Evolutionary conservation across 2,329 filamentous ascomycete species (phyloP), one percentile per base, ranked within the genome.

Genomic region (Colletotrichum sansevieriae): DNA sequence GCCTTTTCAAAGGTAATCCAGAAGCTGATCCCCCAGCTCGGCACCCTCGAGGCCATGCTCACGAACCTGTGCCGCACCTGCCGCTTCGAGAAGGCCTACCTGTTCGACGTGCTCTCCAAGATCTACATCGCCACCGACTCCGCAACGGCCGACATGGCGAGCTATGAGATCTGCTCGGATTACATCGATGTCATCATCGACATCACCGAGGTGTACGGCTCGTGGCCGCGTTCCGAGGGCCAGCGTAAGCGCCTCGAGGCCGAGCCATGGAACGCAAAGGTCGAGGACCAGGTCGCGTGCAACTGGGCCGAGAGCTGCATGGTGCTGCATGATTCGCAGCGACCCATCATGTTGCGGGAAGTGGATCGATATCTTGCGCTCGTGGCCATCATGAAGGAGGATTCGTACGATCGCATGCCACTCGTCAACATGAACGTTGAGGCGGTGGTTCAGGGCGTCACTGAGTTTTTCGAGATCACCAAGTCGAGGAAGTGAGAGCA

Each of bases 161-260:
- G 93, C 78, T 99, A 99, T 79, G 96, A 98, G 82, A 97, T 98
- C 76, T 99, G 96, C 82, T 97, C 94, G 57, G 96, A 99, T 78
- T 98, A 97, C 78, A 98, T 99, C 74, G 96, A 99, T 78, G 94
- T 98, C 70, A 97, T 99, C 71, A 95, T 98, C 67, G 96, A 99
- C 78, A 92, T 98, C 62, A 96, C 94, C 33, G 95, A 98, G 77
- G 91, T 99, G 44, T 99, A 98, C 77, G 95, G 95, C 63, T 87
- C 84, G 52, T 98, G 90, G 87, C 82, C 84, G 57, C 84, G 89
- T 8, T 84, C 85, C 33, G 82, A 85, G 25, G 82, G 84, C 20
- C 87, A 88, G 71, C 83, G 85, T 29, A 83, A 85, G 58, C 78
- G 79, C 22, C 83, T 91, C 6, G 89, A 91, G 76, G 87, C 83